phyloP scores from a whole-genome alignment of 2,329 filamentous ascomycete genomes.

The Paradendryphiella salina region DNA sequence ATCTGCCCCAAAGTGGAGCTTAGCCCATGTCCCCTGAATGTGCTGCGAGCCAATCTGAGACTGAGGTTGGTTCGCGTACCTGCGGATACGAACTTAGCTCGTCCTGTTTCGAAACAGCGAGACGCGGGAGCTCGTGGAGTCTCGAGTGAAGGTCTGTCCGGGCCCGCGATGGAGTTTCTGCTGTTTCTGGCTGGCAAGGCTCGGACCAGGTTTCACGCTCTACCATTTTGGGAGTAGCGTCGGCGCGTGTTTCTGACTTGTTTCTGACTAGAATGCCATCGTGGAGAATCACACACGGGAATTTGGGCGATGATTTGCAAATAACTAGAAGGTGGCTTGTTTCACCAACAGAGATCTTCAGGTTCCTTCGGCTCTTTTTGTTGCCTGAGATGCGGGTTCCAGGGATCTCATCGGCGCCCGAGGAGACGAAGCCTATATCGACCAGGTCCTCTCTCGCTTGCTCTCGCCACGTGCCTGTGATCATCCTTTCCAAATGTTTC shows the following conservation, averaged over 20 bases:
- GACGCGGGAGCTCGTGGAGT: constrained; percentile 22
- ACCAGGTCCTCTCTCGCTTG: constrained; percentile 17
- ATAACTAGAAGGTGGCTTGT: constrained; percentile 10
- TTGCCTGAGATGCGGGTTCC: background rate
- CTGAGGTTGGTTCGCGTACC: constrained; percentile 13
- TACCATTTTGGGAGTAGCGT: constrained; percentile 18
- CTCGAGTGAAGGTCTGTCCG: constrained; percentile 16
- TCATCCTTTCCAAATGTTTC: constrained; percentile 4
- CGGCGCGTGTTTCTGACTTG: constrained; percentile 31
- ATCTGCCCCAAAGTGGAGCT: constrained; percentile 18
- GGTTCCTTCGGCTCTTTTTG: background rate
- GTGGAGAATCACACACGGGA: constrained; percentile 7
- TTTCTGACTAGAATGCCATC: constrained; percentile 13
- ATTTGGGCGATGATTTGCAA: constrained; percentile 9
- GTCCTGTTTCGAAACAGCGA: constrained; percentile 37
- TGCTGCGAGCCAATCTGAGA: constrained; percentile 30
- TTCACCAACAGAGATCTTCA: constrained; percentile 13
- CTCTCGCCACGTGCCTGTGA: constrained; percentile 15
- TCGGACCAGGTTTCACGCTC: constrained; percentile 30
- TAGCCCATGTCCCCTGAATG: constrained; percentile 21
- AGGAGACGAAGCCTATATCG: constrained; percentile 10
- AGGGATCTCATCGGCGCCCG: background rate
- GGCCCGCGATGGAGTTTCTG: constrained; percentile 19
- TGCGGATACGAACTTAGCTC: constrained; percentile 13
- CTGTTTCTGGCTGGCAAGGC: constrained; percentile 21